Percentiles rank a stretch among this genome's conserved stretches.
Evolutionary conservation across 805 yeast species (phyloP).

Genomic region (Starmera pachycereana): DNA sequence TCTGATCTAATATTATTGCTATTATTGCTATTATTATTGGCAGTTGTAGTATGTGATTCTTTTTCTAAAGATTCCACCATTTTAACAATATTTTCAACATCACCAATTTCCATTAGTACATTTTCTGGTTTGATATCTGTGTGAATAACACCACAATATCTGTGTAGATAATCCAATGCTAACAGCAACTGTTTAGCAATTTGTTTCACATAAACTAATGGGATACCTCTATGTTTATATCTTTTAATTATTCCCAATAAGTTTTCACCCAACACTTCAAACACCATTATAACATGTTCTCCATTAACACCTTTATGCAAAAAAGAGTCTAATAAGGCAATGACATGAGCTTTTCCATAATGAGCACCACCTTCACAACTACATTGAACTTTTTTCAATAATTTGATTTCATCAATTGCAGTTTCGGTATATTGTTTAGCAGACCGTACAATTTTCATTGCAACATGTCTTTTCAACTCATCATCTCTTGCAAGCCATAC

Average conservation of each 20-base stretch:
- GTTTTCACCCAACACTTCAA: slow-evolving; percentile 94
- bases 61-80: slow-evolving; percentile 54
- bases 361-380: slow-evolving; percentile 54
- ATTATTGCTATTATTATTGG: slow-evolving; percentile 30
- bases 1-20: slow-evolving; percentile 2
- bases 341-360: slow-evolving; percentile 75
- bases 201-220: slow-evolving; percentile 65
- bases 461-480: slow-evolving; percentile 67
- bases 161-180: slow-evolving; percentile 63
- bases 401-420: slow-evolving; percentile 84
- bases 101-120: slow-evolving; percentile 71
- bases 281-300: slow-evolving; percentile 90
- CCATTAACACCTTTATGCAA: slow-evolving; percentile 88
- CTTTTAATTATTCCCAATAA: slow-evolving; percentile 74
- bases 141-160: slow-evolving; percentile 65
- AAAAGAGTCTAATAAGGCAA: slow-evolving; percentile 74
- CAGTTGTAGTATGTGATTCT: slow-evolving; percentile 26
- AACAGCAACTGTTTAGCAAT: slow-evolving; percentile 69
- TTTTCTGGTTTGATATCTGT: slow-evolving; percentile 71
- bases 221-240: slow-evolving; percentile 72
- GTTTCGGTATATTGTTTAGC: slow-evolving; percentile 89
- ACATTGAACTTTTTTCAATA: slow-evolving; percentile 45
- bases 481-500: slow-evolving; percentile 78
- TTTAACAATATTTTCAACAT: slow-evolving; percentile 66
- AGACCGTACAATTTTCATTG: slow-evolving; percentile 87